Evolutionary conservation across 2,329 filamentous ascomycete genomes (phyloP).

Genomic region (Calonectria ilicicola): DNA sequence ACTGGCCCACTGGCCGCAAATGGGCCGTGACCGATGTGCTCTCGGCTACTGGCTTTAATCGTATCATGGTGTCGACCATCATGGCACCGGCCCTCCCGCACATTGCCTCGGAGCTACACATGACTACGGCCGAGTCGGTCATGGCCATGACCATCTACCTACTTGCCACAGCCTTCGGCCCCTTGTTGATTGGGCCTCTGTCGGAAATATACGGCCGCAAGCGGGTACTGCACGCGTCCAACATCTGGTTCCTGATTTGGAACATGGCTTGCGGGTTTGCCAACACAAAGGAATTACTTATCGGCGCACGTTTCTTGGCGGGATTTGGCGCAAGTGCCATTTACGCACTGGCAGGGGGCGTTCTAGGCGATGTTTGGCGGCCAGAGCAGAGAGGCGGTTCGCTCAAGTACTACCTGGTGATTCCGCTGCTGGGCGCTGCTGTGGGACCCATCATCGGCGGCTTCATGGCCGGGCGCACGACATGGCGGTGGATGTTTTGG

Average conservation of each 20-base stretch:
- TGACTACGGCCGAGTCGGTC: slow-evolving; percentile 59
- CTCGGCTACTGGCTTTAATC: slow-evolving; percentile 62
- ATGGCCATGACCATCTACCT: slow-evolving; percentile 60
- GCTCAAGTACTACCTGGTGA: slow-evolving; percentile 50
- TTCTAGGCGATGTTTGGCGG: slow-evolving; percentile 59
- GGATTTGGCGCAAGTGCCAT: slow-evolving; percentile 61
- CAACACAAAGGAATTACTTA: slow-evolving; percentile 52
- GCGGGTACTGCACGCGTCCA: slow-evolving; percentile 55
- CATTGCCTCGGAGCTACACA: slow-evolving; percentile 64
- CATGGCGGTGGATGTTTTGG: slow-evolving; percentile 62
- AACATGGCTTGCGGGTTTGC: slow-evolving; percentile 60
- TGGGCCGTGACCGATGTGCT: slow-evolving; percentile 63
- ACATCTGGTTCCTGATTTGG: slow-evolving; percentile 63
- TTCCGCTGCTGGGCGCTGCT: slow-evolving; percentile 54
- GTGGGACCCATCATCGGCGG: slow-evolving; percentile 54
- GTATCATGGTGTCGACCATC: slow-evolving; percentile 64
- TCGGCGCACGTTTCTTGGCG: slow-evolving; percentile 59
- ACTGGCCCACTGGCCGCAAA: slow-evolving; percentile 55
- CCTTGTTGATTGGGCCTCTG: slow-evolving; percentile 56
- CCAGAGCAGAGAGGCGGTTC: slow-evolving; percentile 59
- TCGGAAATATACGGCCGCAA: slow-evolving; percentile 63
- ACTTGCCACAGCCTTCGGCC: slow-evolving; percentile 57
- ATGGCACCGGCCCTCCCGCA: slow-evolving; percentile 62
- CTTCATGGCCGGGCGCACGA: slow-evolving; percentile 49
- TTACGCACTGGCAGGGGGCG: slow-evolving; percentile 59